Evolutionary conservation across 2,329 filamentous ascomycete genomes (phyloP), one percentile per base, ranked within the genome.

Genomic region (Fusarium verrucosum): DNA sequence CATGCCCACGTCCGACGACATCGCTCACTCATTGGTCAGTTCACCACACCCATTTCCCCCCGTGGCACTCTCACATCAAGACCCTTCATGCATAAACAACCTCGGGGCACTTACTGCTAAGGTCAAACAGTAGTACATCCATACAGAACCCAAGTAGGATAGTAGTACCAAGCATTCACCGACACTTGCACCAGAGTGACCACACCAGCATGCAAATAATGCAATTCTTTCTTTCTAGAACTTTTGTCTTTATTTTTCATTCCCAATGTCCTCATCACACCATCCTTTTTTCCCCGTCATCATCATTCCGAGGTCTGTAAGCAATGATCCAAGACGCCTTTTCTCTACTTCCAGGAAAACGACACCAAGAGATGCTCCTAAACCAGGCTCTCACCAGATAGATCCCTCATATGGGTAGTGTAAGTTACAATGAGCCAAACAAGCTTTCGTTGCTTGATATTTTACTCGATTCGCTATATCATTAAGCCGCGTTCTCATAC

Each of bases 401-500:
- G 32, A 47, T 56, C 62, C 50, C 62, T 43, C 53, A 62, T 46
- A 49, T 46, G 40, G 23, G 17, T 30, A 68, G 36, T 60, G 42
- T 65, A 72, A 69, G 64, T 69, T 70, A 71, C 66, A 70, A 58
- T 55, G 45, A 49, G 30, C n/a, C 26, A 63, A 52, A 33, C 47
- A 62, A 65, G 50, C 40, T 25, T 42, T 54, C 22, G 50, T 32
- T 64, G 43, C 58, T 36, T 64, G 41, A 20, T 32, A 22, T 33
- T 38, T 62, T 65, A 36, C 50, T 62, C 37, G 50, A 40, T 61
- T 67, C 43, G 59, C 47, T 61, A 56, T 52, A 47, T 71, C 44
- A 58, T 76, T 72, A 79, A 71, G 75, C 78, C 53, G 79, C 78
- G 70, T 77, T 74, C 16, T 89, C 80, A 74, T 94, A 94, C 80